Conservation (phyloP, 2,329 filamentous ascomycete genomes). For the Colletotrichum liaoningense region DNA sequence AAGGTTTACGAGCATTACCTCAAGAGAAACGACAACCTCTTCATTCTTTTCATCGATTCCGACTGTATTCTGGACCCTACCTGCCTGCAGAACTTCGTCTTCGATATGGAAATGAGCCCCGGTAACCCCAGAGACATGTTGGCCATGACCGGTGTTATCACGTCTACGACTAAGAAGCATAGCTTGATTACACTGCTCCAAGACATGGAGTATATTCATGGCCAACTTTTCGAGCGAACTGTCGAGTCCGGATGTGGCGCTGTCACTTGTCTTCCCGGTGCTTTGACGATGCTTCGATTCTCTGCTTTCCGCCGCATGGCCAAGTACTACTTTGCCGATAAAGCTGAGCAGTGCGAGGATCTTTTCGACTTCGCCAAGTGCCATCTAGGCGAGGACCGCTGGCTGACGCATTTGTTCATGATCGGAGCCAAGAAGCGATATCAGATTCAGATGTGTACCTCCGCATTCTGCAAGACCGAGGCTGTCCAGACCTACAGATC, state of each 20-base stretch:
- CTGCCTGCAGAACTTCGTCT: slow-evolving; percentile 97
- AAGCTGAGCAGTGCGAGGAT: slow-evolving; percentile 94
- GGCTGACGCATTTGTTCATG: slow-evolving; percentile 99
- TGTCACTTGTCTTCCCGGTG: slow-evolving; percentile 94
- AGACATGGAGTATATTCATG: slow-evolving; percentile 98
- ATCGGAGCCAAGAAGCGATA: slow-evolving; percentile 92
- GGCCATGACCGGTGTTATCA: slow-evolving; percentile 98
- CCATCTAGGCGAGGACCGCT: slow-evolving; percentile 94
- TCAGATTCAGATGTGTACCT: slow-evolving; percentile 98
- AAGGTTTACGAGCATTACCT: slow-evolving; percentile 90
- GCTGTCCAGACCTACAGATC: slow-evolving; percentile 89
- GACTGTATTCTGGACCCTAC: slow-evolving; percentile 93
- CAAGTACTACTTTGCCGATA: slow-evolving; percentile 98
- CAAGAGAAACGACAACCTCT: slow-evolving; percentile 88
- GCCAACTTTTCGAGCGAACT: slow-evolving; percentile 93
- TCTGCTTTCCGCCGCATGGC: slow-evolving; percentile 97
- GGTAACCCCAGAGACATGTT: slow-evolving; percentile 93
- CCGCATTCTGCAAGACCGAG: slow-evolving; percentile 98
- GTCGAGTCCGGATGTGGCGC: slow-evolving; percentile 95
- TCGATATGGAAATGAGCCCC: slow-evolving; percentile 97
- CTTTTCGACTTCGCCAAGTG: slow-evolving; percentile 97
- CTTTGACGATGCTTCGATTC: slow-evolving; percentile 94
- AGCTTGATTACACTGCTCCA: slow-evolving; percentile 92
- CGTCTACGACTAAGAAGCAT: slow-evolving; percentile 89
- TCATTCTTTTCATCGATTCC: slow-evolving; percentile 96